Conservation (phyloP, 2,329 filamentous ascomycete genomes). For the Cadophora luteo-olivacea region DNA sequence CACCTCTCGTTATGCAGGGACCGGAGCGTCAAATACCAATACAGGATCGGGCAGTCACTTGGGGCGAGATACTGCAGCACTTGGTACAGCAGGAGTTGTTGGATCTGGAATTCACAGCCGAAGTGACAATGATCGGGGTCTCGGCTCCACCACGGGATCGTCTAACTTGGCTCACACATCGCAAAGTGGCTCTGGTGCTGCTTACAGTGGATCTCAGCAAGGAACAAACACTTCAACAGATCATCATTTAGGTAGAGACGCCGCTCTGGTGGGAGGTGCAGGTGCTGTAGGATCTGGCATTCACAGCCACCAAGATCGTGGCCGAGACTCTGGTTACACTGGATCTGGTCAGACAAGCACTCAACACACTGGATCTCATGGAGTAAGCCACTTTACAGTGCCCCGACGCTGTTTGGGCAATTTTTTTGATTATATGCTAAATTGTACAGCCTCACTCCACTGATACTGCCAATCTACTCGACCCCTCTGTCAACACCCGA, state of each 20-base stretch:
- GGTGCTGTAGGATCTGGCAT: slow-evolving; percentile 28
- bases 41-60: slow-evolving; percentile 34
- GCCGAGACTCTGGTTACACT: slow-evolving; percentile 17
- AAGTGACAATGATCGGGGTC: slow-evolving; percentile 10
- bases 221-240: slow-evolving; percentile 6
- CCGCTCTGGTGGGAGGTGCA: slow-evolving; percentile 22
- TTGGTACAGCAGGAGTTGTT: slow-evolving; percentile 29
- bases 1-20: slow-evolving; percentile 13
- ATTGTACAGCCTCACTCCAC: slow-evolving; percentile 40
- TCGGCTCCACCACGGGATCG: slow-evolving; percentile 6
- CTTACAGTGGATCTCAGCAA: slow-evolving; percentile 2
- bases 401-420: too few species aligned
- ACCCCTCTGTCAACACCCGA: slow-evolving; percentile 35
- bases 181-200: neutral
- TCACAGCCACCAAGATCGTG: slow-evolving; percentile 31
- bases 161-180: slow-evolving; percentile 12
- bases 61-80: slow-evolving; percentile 29
- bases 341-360: neutral
- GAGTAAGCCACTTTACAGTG: neutral
- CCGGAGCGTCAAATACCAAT: neutral
- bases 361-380: neutral
- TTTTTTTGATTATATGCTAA: neutral
- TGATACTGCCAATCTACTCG: slow-evolving; percentile 39
- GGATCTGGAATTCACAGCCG: slow-evolving; percentile 38
- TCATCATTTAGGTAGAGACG: slow-evolving; percentile 33